Evolutionary conservation across 140 eudicot genomes (phyloP).

Genomic region (Cichorium intybus): DNA sequence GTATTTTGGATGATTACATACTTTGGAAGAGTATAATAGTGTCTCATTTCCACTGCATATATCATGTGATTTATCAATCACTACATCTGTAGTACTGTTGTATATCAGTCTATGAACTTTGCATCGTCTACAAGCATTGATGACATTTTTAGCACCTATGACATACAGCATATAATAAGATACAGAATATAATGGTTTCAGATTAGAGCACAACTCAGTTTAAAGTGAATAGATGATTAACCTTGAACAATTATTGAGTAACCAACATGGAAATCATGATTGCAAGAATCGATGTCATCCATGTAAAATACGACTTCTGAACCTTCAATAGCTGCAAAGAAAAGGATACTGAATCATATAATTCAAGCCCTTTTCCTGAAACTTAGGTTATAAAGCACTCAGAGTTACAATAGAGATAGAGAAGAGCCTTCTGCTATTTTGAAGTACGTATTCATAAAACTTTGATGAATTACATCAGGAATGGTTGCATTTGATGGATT

Average conservation of each 20-base stretch:
- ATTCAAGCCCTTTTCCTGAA: not conserved
- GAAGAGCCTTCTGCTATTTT: not conserved
- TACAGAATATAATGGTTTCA: not conserved
- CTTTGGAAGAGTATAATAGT: conserved; percentile 61
- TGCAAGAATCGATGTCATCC: conserved; percentile 41
- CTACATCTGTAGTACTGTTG: conserved; percentile 75
- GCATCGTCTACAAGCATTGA: conserved; percentile 74
- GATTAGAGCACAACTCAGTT: not conserved
- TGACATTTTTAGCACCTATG: conserved; percentile 72
- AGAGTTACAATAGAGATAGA: not conserved
- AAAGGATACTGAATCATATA: not conserved
- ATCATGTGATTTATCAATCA: conserved; percentile 53
- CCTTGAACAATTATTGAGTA: conserved; percentile 84
- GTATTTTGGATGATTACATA: conserved; percentile 28
- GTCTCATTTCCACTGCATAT: conserved; percentile 66
- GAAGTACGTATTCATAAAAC: not conserved
- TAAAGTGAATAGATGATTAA: conserved; percentile 26
- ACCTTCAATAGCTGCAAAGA: conserved; percentile 69
- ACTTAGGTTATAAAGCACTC: not conserved
- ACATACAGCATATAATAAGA: not conserved
- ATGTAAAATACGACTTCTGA: conserved; percentile 66
- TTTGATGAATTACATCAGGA: not conserved
- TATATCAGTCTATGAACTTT: conserved; percentile 71
- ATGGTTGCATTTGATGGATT: not conserved
- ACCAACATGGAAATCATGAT: conserved; percentile 50